Percentiles rank a stretch among this genome's conserved stretches.
These are phyloP conservation scores for Pulveroboletus sp. DNA, from an alignment of 768 basidiomycete genomes.

Conservation along the genomic window DNA sequence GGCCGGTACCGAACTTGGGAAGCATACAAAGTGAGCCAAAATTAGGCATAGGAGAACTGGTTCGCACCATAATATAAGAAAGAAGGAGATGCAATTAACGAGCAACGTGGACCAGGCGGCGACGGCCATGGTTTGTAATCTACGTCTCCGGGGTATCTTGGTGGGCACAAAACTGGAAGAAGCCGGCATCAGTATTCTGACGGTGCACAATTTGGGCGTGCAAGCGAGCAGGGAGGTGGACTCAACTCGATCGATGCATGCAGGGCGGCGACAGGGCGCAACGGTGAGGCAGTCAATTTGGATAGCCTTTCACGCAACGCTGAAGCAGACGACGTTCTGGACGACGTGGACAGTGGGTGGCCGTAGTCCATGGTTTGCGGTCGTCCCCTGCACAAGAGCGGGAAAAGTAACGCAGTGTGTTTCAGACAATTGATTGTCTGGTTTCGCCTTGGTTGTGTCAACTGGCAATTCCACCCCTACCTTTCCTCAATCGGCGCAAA, in stretches of 20 bases:
- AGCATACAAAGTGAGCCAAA: not conserved
- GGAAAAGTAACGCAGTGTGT: not conserved
- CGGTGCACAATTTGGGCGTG: not conserved
- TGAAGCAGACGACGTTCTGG: constrained; percentile 55
- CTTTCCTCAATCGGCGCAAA: too few relatives aligned
- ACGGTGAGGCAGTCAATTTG: constrained; percentile 53
- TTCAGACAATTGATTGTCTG: not conserved
- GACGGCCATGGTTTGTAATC: constrained; percentile 86
- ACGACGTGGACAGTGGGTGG: constrained; percentile 33
- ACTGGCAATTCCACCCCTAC: too few relatives aligned
- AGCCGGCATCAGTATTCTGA: constrained; percentile 1
- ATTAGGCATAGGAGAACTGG: not conserved
- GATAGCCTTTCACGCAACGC: constrained; percentile 61
- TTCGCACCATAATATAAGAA: constrained; percentile 78
- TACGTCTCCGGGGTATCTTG: constrained; percentile 77
- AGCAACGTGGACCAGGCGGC: constrained; percentile 86
- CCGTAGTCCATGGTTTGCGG: constrained; percentile 31
- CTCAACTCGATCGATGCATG: constrained; percentile 75
- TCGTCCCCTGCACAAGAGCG: constrained; percentile 1
- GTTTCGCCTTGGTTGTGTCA: not conserved
- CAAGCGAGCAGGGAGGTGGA: not conserved
- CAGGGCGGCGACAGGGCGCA: constrained; percentile 60
- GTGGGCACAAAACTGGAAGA: constrained; percentile 73
- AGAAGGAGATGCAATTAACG: constrained; percentile 58
- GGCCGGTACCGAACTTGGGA: constrained; percentile 73